Evolutionary conservation across 495 filamentous ascomycete species (phyloP).

Genomic region (Neurospora hispaniola): DNA sequence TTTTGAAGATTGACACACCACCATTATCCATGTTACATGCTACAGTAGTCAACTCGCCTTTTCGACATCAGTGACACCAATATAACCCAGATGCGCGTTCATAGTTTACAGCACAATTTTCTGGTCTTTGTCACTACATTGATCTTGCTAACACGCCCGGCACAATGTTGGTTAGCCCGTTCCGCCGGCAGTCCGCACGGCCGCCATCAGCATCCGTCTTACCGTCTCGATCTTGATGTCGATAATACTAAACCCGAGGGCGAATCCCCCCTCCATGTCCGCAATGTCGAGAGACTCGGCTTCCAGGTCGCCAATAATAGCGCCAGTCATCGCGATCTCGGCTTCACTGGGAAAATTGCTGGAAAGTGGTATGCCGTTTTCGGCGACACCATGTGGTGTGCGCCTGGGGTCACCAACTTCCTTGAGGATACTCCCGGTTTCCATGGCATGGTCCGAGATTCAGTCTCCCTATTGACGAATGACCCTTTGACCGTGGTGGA

Average conservation of each 20-base stretch:
- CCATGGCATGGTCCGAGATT: slow-evolving; percentile 28
- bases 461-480: slow-evolving; percentile 19
- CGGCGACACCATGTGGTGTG: slow-evolving; percentile 29
- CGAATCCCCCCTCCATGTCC: slow-evolving; percentile 17
- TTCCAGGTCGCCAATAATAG: slow-evolving; percentile 26
- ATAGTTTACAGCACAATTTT: neutral
- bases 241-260: slow-evolving; percentile 28
- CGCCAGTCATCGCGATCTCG: slow-evolving; percentile 30
- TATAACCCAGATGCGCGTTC: neutral
- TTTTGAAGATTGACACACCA: too few species aligned
- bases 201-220: neutral
- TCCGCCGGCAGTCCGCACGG: neutral
- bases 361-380: slow-evolving; percentile 29
- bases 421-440: slow-evolving; percentile 16
- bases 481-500: slow-evolving; percentile 23
- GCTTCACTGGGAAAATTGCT: slow-evolving; percentile 26
- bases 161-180: neutral
- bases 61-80: neutral
- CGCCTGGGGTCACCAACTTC: slow-evolving; percentile 18
- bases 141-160: neutral
- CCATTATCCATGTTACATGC: neutral
- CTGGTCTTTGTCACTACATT: neutral
- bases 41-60: neutral
- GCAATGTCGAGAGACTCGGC: slow-evolving; percentile 18
- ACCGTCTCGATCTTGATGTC: neutral